These are phyloP conservation scores for Penicillium italicum DNA, from an alignment of 2,329 filamentous ascomycete genomes.

Conservation along the genomic window DNA sequence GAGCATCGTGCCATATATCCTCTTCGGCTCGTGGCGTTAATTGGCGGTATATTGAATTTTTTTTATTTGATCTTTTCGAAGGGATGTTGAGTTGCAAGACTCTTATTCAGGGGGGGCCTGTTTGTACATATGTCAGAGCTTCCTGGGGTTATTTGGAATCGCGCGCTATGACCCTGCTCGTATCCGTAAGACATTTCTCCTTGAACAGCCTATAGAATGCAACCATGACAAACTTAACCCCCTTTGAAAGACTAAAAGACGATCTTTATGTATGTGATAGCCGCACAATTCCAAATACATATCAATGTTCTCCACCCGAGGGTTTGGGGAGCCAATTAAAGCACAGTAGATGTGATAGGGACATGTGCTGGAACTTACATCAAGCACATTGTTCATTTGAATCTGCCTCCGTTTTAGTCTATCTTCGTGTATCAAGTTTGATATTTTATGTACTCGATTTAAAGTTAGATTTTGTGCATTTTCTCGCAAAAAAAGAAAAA, in stretches of 20 bases:
- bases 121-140: constrained; percentile 3
- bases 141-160: constrained; percentile 2
- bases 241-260: neutral
- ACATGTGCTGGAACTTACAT: neutral
- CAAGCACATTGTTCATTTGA: neutral
- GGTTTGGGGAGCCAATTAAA: neutral
- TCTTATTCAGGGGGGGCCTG: neutral
- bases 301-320: neutral
- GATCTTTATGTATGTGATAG: neutral
- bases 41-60: neutral
- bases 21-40: neutral
- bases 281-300: constrained; percentile 5
- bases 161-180: constrained; percentile 1
- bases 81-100: neutral
- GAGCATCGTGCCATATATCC: neutral
- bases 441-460: neutral
- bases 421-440: neutral
- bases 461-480: neutral
- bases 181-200: neutral
- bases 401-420: neutral
- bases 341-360: neutral
- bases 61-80: neutral
- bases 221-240: neutral
- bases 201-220: neutral
- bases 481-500: neutral